Evolutionary conservation across 495 filamentous ascomycete species (phyloP).

Genomic region (Tuber magnatum): DNA sequence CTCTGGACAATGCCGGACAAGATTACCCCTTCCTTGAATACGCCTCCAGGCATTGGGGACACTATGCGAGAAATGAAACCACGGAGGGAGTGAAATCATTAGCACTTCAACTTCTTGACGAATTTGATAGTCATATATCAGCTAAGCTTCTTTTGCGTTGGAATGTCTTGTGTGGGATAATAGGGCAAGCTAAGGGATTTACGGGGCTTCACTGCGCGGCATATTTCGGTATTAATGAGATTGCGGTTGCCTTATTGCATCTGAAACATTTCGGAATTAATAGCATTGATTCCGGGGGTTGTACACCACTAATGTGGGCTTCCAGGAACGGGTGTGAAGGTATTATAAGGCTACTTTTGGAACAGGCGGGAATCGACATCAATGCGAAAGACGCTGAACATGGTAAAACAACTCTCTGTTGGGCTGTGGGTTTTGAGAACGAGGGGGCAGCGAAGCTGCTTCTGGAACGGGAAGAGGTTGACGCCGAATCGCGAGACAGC

Average conservation of each 20-base stretch:
- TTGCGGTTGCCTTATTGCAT: too few relatives aligned
- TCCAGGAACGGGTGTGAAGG: constrained; percentile 36
- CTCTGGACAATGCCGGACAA: background rate
- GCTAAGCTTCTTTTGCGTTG: background rate
- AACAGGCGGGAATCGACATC: background rate
- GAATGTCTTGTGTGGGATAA: too few relatives aligned
- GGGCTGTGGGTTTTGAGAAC: constrained; percentile 37
- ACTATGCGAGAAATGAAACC: background rate
- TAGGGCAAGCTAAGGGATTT: background rate
- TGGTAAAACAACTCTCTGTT: constrained; percentile 37
- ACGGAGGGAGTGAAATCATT: background rate
- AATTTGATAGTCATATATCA: background rate
- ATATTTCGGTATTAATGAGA: too few relatives aligned
- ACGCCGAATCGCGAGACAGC: too few relatives aligned
- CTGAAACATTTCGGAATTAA: background rate
- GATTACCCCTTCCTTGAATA: background rate
- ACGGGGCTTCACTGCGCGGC: background rate
- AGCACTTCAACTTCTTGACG: background rate
- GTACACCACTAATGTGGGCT: constrained; percentile 38
- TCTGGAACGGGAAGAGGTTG: too few relatives aligned
- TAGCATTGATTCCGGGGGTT: background rate
- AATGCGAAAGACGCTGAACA: constrained; percentile 12
- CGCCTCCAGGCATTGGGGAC: background rate
- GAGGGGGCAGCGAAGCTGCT: too few relatives aligned
- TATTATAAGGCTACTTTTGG: constrained; percentile 37